Conservation (phyloP, 192 early-diverging fungal species). For the Radiomyces spectabilis region DNA sequence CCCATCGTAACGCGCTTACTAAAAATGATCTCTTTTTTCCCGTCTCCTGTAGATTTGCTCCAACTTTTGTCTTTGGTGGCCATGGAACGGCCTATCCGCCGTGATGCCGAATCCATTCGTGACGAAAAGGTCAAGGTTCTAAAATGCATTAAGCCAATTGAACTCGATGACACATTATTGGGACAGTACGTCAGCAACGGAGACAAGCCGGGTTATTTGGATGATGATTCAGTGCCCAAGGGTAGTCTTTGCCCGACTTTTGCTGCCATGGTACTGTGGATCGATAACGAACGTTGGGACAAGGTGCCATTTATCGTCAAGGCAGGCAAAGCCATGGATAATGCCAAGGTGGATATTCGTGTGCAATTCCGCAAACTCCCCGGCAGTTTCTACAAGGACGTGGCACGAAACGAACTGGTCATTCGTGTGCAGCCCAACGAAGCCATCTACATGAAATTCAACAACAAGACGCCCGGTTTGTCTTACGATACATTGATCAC, state of each 20-base stretch:
- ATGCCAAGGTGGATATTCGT: slow-evolving; percentile 84
- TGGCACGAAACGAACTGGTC: slow-evolving; percentile 90
- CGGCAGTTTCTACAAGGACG: slow-evolving; percentile 62
- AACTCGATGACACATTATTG: slow-evolving; percentile 76
- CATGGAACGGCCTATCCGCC: slow-evolving; percentile 82
- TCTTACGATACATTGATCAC: slow-evolving; percentile 78
- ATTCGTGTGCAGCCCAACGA: slow-evolving; percentile 92
- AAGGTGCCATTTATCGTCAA: slow-evolving; percentile 83
- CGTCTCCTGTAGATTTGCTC: slow-evolving; percentile 53
- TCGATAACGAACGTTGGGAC: slow-evolving; percentile 94
- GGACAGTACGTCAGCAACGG: slow-evolving; percentile 88
- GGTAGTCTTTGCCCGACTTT: slow-evolving; percentile 84
- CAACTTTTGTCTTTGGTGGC: slow-evolving; percentile 88
- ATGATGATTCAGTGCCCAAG: slow-evolving; percentile 83
- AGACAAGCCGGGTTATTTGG: slow-evolving; percentile 81
- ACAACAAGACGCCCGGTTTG: slow-evolving; percentile 90
- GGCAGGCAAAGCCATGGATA: slow-evolving; percentile 83
- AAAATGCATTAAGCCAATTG: slow-evolving; percentile 67
- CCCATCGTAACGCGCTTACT: too few relatives aligned
- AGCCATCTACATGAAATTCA: slow-evolving; percentile 95
- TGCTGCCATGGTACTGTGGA: slow-evolving; percentile 77
- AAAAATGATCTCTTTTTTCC: too few relatives aligned
- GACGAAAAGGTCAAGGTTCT: slow-evolving; percentile 90
- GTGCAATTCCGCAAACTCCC: slow-evolving; percentile 86
- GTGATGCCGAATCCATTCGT: slow-evolving; percentile 84